Base-by-base conservation (phyloP, 73 alveolate genomes). In the Uronychia binucleata region DNA sequence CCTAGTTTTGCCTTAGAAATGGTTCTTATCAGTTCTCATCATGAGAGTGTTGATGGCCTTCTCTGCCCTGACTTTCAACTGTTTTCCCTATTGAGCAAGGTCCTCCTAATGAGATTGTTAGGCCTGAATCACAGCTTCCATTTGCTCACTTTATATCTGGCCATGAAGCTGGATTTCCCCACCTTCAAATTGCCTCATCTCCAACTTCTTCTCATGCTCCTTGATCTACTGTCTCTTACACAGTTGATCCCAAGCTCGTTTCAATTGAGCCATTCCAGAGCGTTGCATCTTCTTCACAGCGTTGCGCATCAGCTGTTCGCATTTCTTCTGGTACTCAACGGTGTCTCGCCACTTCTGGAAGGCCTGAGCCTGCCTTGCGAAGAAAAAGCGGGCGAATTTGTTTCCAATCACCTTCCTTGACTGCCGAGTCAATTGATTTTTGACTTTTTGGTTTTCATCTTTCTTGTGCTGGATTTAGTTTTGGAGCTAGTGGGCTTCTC, bases 291-390 rank as follows among this genome's bases (percentile, higher is more conserved):
- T 46, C 19, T 76, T 75, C 26, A 85, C 58, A 19, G 32, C 60
- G 28, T 85, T 85, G 28, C 35, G 34, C 58, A 85, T 28, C 14
- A 85, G 75, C 67, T 31, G 32, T 30, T 85, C 91, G 29, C 81
- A 32, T 11, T 33, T 76, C 59, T 76, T 85, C 59, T 85, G 34
- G 33, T 31, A 77, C 1, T 77, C 75, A 27, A 77, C 81, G 30
- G 1, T 30, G 25, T 85, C 85, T 33, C 46, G 75, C 91, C 91
- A 85, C 59, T 85, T 85, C 31, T 85, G 81, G 46, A 85, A 85
- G 29, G 82, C 91, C 77, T 84, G 30, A 1, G 91, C 29, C 58
- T 77, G 80, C 0, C 60, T 27, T 1, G 34, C 86, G 77, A 34
- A 85, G 81, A 27, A 77, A 81, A 85, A 77, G 27, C 86, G 75